phyloP scores from a whole-genome alignment of 2,329 filamentous ascomycete genomes.

The Aspergillus sp. region DNA sequence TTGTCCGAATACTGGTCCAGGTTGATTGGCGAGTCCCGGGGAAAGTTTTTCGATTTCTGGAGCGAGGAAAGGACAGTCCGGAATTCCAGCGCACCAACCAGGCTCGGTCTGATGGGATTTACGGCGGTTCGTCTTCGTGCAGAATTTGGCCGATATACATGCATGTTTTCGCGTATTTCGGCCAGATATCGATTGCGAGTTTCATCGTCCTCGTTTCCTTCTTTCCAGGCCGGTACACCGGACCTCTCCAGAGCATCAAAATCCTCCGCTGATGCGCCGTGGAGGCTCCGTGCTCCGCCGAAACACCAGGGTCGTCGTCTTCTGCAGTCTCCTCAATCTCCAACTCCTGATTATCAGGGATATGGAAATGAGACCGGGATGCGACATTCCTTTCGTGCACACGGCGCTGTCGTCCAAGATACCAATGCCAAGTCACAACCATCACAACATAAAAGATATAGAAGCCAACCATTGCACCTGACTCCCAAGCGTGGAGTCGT shows the following conservation, averaged over 20 bases:
- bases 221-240: conserved; percentile 34
- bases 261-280: conserved; percentile 51
- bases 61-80: conserved; percentile 81
- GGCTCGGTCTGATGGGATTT: conserved; percentile 80
- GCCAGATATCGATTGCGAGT: conserved; percentile 54
- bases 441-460: conserved; percentile 83
- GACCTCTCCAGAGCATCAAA: conserved; percentile 52
- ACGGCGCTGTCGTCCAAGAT: conserved; percentile 54
- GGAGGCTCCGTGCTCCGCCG: conserved; percentile 37
- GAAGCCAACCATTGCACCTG: conserved; percentile 77
- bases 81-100: conserved; percentile 90
- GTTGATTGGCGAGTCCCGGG: conserved; percentile 55
- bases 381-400: conserved; percentile 58
- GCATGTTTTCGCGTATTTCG: conserved; percentile 89
- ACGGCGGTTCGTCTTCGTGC: conserved; percentile 62
- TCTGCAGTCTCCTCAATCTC: conserved; percentile 48
- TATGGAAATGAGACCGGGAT: conserved; percentile 64
- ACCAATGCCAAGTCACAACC: conserved; percentile 91
- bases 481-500: conserved; percentile 78
- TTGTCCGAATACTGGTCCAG: conserved; percentile 62
- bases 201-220: conserved; percentile 49
- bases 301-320: conserved; percentile 44
- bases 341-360: conserved; percentile 49
- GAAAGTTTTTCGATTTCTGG: conserved; percentile 68
- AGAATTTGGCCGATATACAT: conserved; percentile 60